Evolutionary conservation across 2,329 filamentous ascomycete species (phyloP), one percentile per base, ranked within the genome.

Genomic region (Paracoccidioides brasiliensis): DNA sequence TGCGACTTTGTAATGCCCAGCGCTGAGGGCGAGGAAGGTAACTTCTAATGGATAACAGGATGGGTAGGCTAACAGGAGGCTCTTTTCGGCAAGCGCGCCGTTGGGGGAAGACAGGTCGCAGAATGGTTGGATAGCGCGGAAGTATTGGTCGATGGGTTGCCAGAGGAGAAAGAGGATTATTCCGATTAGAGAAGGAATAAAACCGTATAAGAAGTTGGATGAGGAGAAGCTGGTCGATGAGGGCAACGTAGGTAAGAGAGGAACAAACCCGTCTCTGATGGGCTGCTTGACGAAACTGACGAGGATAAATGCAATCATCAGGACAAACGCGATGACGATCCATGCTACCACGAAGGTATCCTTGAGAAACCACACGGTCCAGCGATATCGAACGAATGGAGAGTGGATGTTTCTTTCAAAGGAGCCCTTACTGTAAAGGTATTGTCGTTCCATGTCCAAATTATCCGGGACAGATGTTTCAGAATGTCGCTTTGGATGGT

Each of bases 131-230:
- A 84, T 70, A 2, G 79, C 73, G 52, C 82, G 80, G 64, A 81
- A 76, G 56, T 80, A 79, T 59, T 79, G 74, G 64, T 84, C 81
- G 59, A 84, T 74, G 6, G 80, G 77, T 52, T 82, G 74, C 72
- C 80, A 78, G 53, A 74, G 69, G 28, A 84, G 77, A 64, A 83
- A 81, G 45, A 83, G 72, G 37, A 83, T 64, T 54, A 76, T 80
- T 1, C 77, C 82, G 43, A 84, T 76, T 3, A 82, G 56, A 0
- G 77, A 72, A 0, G 82, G 82, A 22, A 85, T 66, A 60, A 85
- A 84, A 60, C 78, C 81, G 73, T 90, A 96, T 52, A 95, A 73
- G 71, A 96, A 96, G 70, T 95, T 89, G 52, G 89, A 88, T 0
- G 87, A 76, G 1, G 88, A 94, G 70, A 94, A 96, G 15, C 85